Percentiles rank a stretch among this genome's conserved stretches.
Conservation (phyloP, 176 grass and related monocot genomes). For the Guadua angustifolia region DNA sequence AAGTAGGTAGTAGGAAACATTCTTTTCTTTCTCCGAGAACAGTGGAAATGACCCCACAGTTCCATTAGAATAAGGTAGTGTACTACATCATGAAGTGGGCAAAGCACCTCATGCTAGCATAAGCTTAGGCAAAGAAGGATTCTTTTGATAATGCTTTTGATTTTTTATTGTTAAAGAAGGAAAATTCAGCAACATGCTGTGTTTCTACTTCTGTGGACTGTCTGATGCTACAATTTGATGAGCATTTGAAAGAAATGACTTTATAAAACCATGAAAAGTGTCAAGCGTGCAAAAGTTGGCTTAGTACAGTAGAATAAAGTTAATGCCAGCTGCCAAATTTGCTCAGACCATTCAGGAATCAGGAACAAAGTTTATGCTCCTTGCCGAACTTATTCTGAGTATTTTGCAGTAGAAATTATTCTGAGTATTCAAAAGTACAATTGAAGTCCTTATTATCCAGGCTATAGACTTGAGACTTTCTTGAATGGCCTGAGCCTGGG, state of each 20-base stretch:
- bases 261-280: not conserved
- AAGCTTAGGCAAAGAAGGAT: not conserved
- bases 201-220: not conserved
- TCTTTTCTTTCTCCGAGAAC: not conserved
- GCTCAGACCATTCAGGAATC: not conserved
- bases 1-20: not conserved
- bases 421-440: not conserved
- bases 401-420: conserved; percentile 12
- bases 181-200: not conserved
- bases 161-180: not conserved
- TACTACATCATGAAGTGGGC: conserved; percentile 1
- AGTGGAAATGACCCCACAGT: conserved; percentile 28
- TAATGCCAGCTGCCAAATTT: not conserved
- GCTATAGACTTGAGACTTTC: not conserved
- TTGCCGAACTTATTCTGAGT: not conserved
- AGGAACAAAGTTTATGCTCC: not conserved
- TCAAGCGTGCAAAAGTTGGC: not conserved
- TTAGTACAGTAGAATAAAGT: conserved; percentile 5
- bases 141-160: not conserved
- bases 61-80: conserved; percentile 13
- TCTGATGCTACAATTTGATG: not conserved
- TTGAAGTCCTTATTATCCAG: not conserved
- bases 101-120: conserved; percentile 23
- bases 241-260: not conserved
- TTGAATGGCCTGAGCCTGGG: not conserved